Percentiles rank a stretch among this genome's conserved stretches.
phyloP scores from a whole-genome alignment of 2,329 filamentous ascomycete genomes.

The Fusarium begoniae region DNA sequence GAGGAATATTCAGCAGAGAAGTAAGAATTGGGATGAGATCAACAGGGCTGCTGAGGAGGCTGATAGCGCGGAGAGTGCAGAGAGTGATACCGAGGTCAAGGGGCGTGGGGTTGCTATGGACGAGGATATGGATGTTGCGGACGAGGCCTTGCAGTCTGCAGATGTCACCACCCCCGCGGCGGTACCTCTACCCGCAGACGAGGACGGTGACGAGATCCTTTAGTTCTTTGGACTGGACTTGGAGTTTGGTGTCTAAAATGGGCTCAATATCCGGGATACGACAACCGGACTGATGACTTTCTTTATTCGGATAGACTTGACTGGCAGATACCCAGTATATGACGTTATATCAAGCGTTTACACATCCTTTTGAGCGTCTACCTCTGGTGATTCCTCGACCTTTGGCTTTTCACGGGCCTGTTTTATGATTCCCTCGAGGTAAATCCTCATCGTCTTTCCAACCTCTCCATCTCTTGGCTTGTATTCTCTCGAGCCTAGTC shows the following conservation, averaged over 20 bases:
- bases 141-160: background rate
- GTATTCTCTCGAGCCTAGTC: conserved; percentile 53
- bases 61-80: background rate
- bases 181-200: conserved; percentile 33
- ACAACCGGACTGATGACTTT: conserved; percentile 23
- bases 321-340: conserved; percentile 38
- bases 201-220: conserved; percentile 48
- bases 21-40: conserved; percentile 67
- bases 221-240: conserved; percentile 30
- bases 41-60: conserved; percentile 52
- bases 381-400: background rate
- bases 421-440: conserved; percentile 51
- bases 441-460: conserved; percentile 55
- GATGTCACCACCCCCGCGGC: background rate
- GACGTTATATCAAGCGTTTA: conserved; percentile 19
- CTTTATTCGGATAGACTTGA: conserved; percentile 30
- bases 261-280: conserved; percentile 26
- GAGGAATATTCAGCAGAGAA: conserved; percentile 57
- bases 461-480: conserved; percentile 57
- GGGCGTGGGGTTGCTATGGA: conserved; percentile 46
- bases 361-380: background rate
- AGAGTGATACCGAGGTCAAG: conserved; percentile 25
- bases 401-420: background rate
- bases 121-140: conserved; percentile 48
- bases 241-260: conserved; percentile 45